Base-by-base conservation (phyloP, 257 asterid genomes). In the Solanum medicagineum region DNA sequence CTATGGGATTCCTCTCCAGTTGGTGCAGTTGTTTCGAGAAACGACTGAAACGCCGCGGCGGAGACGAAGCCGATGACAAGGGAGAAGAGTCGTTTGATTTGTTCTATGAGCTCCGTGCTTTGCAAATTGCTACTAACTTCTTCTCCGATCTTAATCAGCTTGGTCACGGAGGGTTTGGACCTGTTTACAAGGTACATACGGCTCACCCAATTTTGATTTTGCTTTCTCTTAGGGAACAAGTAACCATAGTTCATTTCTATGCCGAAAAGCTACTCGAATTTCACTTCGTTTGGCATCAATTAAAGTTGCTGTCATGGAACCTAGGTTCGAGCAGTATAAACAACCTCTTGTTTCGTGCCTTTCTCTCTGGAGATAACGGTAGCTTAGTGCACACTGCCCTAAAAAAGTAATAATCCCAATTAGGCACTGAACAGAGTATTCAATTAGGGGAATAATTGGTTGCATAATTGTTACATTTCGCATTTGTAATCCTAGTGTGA, bases 111-210 rank as follows among this genome's bases (percentile, higher is more conserved):
- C 93, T 94, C 40, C 93, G 85, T 51, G 82, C 91, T 70, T 91
- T 95, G 86, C 94, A 93, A 85, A 88, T 91, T 86, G 98, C 98
- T 65, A 95, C 98, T 81, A 92, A 94, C 86, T 94, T 92, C 87
- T 95, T 95, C 91, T 93, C 98, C 32, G 98, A 92, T 26, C 62
- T 88, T 71, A 94, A 95, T 87, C 89, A 81, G 91, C 93, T 95
- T 15, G 98, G 98, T 42, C 97, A 90, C 83, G 98, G 98, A 45
- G 98, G 98, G 1, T 95, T 94, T 84, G 98, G 98, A 44, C 97
- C 98, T 0, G 98, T 94, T 81, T 94, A 86, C 86, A 93, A 92
- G 97, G 98, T 92, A 70, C 68, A 20, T 90, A 65, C 60, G 24
- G 8, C 36, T 62, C 13, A 32, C 29, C 5, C 14, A 10, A 13